Conservation (phyloP, 495 filamentous ascomycete species). For the Pyronema domesticum region DNA sequence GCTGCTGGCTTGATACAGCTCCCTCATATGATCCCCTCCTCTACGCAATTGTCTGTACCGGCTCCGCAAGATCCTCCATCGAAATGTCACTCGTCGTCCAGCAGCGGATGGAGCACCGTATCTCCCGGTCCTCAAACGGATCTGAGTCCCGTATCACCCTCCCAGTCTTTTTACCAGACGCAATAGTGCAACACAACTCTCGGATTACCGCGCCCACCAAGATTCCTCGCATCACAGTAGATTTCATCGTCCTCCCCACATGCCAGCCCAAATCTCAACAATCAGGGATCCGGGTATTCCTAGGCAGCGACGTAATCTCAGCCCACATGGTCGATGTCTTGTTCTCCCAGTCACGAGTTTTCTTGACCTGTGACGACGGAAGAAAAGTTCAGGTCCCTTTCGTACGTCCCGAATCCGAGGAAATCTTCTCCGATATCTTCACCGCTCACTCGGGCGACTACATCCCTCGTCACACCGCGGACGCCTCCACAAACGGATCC, state of each 20-base stretch:
- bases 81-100: conserved; percentile 53
- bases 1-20: conserved; percentile 78
- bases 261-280: conserved; percentile 31
- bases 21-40: conserved; percentile 75
- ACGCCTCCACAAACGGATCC: no score
- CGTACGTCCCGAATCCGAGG: conserved; percentile 79
- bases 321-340: conserved; percentile 78
- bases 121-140: conserved; percentile 45
- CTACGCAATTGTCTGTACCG: conserved; percentile 83
- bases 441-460: conserved; percentile 25
- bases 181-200: conserved; percentile 58
- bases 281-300: conserved; percentile 45
- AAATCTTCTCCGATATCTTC: conserved; percentile 54
- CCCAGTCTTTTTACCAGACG: conserved; percentile 76
- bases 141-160: conserved; percentile 46
- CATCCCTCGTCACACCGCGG: neutral
- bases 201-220: conserved; percentile 48
- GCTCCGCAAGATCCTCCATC: conserved; percentile 68
- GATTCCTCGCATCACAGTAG: conserved; percentile 57
- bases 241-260: conserved; percentile 46
- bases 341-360: conserved; percentile 77
- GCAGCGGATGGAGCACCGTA: conserved; percentile 47
- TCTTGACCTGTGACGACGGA: conserved; percentile 67
- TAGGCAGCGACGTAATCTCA: conserved; percentile 75
- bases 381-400: conserved; percentile 85